phyloP scores from a whole-genome alignment of 129 eudicot species.

The Gnaphalium uliginosum region DNA sequence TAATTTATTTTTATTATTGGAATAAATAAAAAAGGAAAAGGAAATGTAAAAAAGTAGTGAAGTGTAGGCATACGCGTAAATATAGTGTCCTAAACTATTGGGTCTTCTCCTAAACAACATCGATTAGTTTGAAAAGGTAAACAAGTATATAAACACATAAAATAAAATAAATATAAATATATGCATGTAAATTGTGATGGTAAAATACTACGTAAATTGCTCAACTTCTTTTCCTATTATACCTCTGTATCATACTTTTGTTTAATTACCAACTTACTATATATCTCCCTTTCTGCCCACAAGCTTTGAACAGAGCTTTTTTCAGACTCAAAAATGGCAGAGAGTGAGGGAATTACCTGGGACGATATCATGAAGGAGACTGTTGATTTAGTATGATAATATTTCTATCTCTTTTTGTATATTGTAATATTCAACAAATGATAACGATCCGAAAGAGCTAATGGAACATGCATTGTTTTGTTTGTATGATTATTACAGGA shows the following conservation, averaged over 20 bases:
- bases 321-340: constrained; percentile 34
- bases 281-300: constrained; percentile 16
- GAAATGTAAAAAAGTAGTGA: constrained; percentile 10
- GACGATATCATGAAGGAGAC: constrained; percentile 63
- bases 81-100: constrained; percentile 33
- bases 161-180: too few species aligned
- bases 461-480: neutral
- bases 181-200: constrained; percentile 22
- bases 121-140: constrained; percentile 28
- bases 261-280: constrained; percentile 1
- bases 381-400: constrained; percentile 56
- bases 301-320: constrained; percentile 8
- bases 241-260: constrained; percentile 19
- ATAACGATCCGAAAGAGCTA: too few species aligned
- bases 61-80: constrained; percentile 28
- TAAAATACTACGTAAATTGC: constrained; percentile 18
- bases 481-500: constrained; percentile 42
- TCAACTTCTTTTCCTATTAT: constrained; percentile 20
- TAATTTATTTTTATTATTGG: neutral
- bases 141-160: constrained; percentile 9
- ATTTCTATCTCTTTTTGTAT: neutral
- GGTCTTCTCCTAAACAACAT: constrained; percentile 30
- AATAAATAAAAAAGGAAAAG: constrained; percentile 2
- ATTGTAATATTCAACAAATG: neutral
- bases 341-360: constrained; percentile 42